A percentile compares a stretch with the other conserved stretches of the same genome.
phyloP scores from a whole-genome alignment of 2,329 filamentous ascomycete genomes.

The Triangularia setosa region DNA sequence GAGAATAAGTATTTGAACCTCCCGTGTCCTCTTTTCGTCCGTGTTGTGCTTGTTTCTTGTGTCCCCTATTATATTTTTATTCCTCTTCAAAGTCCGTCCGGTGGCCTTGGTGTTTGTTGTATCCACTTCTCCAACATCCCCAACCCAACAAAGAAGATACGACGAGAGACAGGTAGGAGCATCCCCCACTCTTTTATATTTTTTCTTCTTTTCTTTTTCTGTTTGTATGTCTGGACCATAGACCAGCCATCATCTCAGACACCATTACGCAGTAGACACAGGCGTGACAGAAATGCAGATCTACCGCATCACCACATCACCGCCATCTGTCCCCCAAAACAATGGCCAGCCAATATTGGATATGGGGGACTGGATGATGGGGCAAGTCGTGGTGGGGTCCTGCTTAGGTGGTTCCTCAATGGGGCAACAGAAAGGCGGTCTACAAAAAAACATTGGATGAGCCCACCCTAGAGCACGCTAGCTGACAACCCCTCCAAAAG shows the following conservation, averaged over 20 bases:
- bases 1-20: constrained; percentile 2
- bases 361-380: constrained; percentile 6
- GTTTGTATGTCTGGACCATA: no score
- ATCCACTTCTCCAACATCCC: neutral
- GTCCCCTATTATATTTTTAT: neutral
- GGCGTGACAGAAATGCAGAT: neutral
- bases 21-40: neutral
- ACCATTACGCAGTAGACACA: neutral
- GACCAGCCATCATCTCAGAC: neutral
- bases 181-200: neutral
- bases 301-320: neutral
- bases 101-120: neutral
- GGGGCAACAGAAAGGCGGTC: constrained; percentile 12
- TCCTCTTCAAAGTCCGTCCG: neutral
- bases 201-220: no score
- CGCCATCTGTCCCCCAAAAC: neutral
- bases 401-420: neutral
- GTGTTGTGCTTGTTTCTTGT: neutral
- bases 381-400: constrained; percentile 15
- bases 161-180: neutral
- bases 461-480: constrained; percentile 10
- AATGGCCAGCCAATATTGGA: neutral
- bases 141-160: neutral
- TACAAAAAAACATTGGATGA: constrained; percentile 15
- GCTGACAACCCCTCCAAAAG: constrained; percentile 22